These are phyloP conservation scores for Pharnaceum exiguum DNA, from an alignment of 148 eudicot genomes.

Conservation along the genomic window DNA sequence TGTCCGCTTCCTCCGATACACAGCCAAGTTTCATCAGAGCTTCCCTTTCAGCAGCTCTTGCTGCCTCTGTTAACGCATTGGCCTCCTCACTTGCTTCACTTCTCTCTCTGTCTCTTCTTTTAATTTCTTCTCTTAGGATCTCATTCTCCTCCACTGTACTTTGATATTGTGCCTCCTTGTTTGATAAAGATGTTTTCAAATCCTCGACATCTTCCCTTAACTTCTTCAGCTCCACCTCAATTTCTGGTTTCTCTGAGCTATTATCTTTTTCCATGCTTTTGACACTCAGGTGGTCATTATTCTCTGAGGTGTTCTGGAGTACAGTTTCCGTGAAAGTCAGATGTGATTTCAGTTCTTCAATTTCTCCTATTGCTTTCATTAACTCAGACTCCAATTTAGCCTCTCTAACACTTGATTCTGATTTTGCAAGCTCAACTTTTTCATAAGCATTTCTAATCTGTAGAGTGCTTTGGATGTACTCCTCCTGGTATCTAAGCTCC, in stretches of 20 bases:
- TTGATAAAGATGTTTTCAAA: conserved; percentile 31
- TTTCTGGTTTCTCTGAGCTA: conserved; percentile 20
- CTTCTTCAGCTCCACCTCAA: conserved; percentile 37
- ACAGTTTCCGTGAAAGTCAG: conserved; percentile 33
- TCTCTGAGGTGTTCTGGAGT: conserved; percentile 28
- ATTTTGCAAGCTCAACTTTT: conserved; percentile 48
- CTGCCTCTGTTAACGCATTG: conserved; percentile 41
- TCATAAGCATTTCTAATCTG: conserved; percentile 73
- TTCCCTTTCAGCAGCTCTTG: conserved; percentile 59
- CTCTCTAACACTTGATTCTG: conserved; percentile 48
- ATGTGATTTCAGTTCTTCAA: conserved; percentile 46
- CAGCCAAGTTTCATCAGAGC: conserved; percentile 56
- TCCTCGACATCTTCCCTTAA: conserved; percentile 38
- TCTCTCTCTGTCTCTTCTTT: conserved; percentile 35
- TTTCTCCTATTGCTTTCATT: conserved; percentile 29
- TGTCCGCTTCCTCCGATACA: conserved; percentile 70
- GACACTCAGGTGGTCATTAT: conserved; percentile 23
- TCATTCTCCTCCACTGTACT: conserved; percentile 50
- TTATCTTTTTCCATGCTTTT: conserved; percentile 24
- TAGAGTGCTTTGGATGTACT: conserved; percentile 60
- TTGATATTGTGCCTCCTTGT: conserved; percentile 50
- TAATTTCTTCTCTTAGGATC: conserved; percentile 44
- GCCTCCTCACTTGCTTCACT: conserved; percentile 35
- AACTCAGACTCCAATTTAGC: conserved; percentile 44
- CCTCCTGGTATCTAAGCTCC: conserved; percentile 62